Evolutionary conservation across 176 grass and related monocot species (phyloP).

Genomic region (Carex kokanica): DNA sequence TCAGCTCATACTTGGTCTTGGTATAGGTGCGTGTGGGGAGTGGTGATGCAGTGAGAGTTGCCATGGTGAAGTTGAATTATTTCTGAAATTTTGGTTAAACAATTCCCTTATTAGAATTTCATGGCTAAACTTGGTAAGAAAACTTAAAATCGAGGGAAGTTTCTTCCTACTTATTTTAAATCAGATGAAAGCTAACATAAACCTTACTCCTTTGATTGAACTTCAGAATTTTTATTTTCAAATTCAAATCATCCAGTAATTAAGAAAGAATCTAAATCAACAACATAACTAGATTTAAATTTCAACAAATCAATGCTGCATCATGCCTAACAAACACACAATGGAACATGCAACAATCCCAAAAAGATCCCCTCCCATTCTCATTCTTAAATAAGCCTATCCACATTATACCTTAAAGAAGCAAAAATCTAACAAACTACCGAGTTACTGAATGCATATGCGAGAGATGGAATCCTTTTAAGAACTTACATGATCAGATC

Average conservation of each 20-base stretch:
- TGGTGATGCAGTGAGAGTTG: conserved; percentile 43
- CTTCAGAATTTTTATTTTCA: background rate
- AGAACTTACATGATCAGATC: background rate
- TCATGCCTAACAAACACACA: too few relatives aligned
- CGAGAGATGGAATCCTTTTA: background rate
- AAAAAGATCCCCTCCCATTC: background rate
- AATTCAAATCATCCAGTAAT: background rate
- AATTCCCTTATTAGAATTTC: background rate
- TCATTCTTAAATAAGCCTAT: background rate
- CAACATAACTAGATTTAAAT: background rate
- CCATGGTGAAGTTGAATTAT: conserved; percentile 26
- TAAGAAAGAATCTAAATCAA: background rate
- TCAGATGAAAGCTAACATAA: background rate
- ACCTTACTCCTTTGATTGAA: background rate
- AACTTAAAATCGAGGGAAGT: background rate
- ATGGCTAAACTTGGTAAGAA: background rate
- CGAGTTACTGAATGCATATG: background rate
- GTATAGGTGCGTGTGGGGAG: conserved; percentile 20
- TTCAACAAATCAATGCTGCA: background rate
- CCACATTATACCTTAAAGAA: background rate
- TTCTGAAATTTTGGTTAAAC: background rate
- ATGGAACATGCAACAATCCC: background rate
- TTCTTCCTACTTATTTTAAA: background rate
- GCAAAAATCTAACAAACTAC: conserved; percentile 6
- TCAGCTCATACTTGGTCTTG: conserved; percentile 20